Base-by-base conservation (phyloP, 768 basidiomycete genomes). In the Amanita pallidorosea region DNA sequence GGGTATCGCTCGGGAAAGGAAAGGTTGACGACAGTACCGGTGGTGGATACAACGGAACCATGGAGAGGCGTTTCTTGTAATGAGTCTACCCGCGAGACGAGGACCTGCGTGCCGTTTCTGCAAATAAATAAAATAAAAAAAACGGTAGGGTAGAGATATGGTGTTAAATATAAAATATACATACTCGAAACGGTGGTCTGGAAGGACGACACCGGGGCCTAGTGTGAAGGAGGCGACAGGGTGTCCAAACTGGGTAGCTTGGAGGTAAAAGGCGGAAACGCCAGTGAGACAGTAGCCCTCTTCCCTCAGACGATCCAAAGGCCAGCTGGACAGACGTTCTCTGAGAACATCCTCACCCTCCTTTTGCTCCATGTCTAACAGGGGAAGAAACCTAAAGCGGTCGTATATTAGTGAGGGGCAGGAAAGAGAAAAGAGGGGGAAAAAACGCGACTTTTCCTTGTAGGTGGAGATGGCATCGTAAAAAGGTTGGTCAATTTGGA, bases 271-370 rank as follows among this genome's bases (percentile, higher is more conserved):
- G 0, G 76, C 86, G 13, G 66, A 72, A 18, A 90, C 66, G 15
- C 70, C 79, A 0, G 80, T 82, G 27, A 91, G 59, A 47, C 80
- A 77, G 58, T 88, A 90, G 0, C 89, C 89, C 56, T 85, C 83
- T n/a, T 74, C 67, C 55, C 72, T 65, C 37, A 91, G 66, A 17
- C 76, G 73, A 23, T 72, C 67, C 4, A 83, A 51, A 9, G 77
- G 70, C 89, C 88, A 90, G 13, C 72, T 75, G 1, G 79, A 70
- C 15, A 92, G 70, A 34, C 89, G 79, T 54, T 85, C 71, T 45
- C 71, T 71, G 20, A 87, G 60, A 1, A 77, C 70, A 1, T 73
- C 72, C 54, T 83, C 79, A 35, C 76, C 79, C 57, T 86, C 79
- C 1, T 68, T 71, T 60, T 83, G 80, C 64, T 92, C 89, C 11